These are phyloP conservation scores for Tylopilus vinaceipallidus DNA, from an alignment of 768 basidiomycete genomes.

Conservation along the genomic window DNA sequence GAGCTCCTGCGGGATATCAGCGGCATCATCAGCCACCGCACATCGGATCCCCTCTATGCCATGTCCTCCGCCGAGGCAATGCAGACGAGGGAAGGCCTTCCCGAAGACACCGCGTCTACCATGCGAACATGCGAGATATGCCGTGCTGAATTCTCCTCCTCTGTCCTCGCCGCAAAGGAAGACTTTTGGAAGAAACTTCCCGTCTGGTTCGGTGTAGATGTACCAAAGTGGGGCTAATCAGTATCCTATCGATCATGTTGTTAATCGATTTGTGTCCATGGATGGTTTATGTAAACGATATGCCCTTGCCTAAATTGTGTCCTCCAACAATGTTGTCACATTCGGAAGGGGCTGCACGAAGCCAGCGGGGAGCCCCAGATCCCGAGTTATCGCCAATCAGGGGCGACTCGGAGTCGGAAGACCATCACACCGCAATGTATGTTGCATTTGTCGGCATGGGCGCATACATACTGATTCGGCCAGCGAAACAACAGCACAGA, in stretches of 20 bases:
- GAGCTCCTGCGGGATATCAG: slow-evolving; percentile 73
- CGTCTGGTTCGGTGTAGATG: slow-evolving; percentile 60
- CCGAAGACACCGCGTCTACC: slow-evolving; percentile 41
- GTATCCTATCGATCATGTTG: no score
- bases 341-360: neutral
- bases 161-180: slow-evolving; percentile 56
- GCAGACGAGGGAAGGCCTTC: slow-evolving; percentile 52
- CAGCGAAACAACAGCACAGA: slow-evolving; percentile 26
- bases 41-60: slow-evolving; percentile 68
- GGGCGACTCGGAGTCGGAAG: slow-evolving; percentile 4
- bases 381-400: neutral
- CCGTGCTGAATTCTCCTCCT: slow-evolving; percentile 56
- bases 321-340: neutral
- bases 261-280: slow-evolving; percentile 1
- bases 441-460: neutral
- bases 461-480: slow-evolving; percentile 2
- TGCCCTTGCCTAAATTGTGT: no score
- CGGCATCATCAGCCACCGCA: slow-evolving; percentile 61
- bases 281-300: slow-evolving; percentile 15
- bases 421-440: slow-evolving; percentile 3
- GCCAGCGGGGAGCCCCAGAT: neutral
- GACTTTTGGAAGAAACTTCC: slow-evolving; percentile 68
- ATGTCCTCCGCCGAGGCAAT: slow-evolving; percentile 66
- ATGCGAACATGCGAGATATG: slow-evolving; percentile 65
- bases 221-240: slow-evolving; percentile 36